Conservation (phyloP, 176 grass and related monocot species). For the Echinochloa phyllopogon region DNA sequence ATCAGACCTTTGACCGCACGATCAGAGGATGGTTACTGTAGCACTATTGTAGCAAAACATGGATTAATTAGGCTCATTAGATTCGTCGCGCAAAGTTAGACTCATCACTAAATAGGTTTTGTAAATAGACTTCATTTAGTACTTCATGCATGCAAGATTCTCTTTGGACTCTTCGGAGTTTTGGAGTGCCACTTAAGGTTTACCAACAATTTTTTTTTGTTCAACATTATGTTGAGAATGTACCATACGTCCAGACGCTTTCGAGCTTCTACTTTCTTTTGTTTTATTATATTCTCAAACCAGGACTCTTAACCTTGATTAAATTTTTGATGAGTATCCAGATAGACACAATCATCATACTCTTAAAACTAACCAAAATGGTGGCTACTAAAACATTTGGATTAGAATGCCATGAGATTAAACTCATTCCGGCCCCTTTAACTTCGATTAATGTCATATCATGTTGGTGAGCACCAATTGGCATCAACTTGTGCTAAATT, state of each 20-base stretch:
- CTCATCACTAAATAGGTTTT: too few species aligned
- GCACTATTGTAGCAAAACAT: too few species aligned
- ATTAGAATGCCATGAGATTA: not conserved
- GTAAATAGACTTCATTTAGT: too few species aligned
- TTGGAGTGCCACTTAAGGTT: not conserved
- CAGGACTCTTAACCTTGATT: not conserved
- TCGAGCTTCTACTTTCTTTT: not conserved
- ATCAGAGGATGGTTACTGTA: too few species aligned
- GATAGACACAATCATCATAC: conserved; percentile 22
- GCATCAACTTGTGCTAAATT: not conserved
- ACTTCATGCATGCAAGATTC: too few species aligned
- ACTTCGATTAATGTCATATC: not conserved
- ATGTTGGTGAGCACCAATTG: conserved; percentile 18
- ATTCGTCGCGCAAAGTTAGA: too few species aligned
- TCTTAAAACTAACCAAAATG: not conserved
- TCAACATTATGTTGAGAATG: not conserved
- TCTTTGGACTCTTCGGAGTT: conserved; percentile 32
- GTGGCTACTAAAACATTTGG: not conserved
- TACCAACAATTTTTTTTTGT: not conserved
- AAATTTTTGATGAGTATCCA: not conserved
- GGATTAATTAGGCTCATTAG: too few species aligned
- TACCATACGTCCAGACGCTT: not conserved
- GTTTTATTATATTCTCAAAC: not conserved
- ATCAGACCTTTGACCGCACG: too few species aligned
- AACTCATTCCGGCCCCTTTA: not conserved